Base-by-base conservation (phyloP, 148 eudicot species). In the Chenopodium album region DNA sequence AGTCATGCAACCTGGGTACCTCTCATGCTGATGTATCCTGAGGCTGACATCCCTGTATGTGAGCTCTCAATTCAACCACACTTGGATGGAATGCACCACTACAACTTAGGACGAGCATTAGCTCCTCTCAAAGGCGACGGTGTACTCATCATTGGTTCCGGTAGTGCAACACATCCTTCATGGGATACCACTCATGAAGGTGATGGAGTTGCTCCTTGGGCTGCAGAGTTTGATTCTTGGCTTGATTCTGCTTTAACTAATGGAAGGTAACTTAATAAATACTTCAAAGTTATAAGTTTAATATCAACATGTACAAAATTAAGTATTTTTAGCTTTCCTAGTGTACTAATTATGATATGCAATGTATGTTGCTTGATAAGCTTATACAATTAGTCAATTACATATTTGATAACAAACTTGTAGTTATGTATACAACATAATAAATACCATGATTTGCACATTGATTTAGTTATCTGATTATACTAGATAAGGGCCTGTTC, bases 1-100 rank as follows among this genome's bases (percentile, higher is more conserved):
- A 93, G 92, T 85, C 95, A 92, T 59, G 98, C 96, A 1, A 92
- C 96, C 13, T 92, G 98, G 96, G 92, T 94, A 9, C 96, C 96
- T 4, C 92, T 94, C 64, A 91, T 92, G 98, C 95, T 92, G 23
- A 92, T 92, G 95, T 93, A 90, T 75, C 98, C 98, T 4, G 94
- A 94, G 29, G 96, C 93, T 19, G 92, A 92, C 79, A 91, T 94
- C 75, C 96, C 98, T 0, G 94, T 94, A 29, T 94, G 98, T 79
- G 93, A 90, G 82, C 90, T 94, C 19, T 92, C 96, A 9, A 78
- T 94, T 77, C 98, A 92, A 76, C 60, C 88, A 3, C 31, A 86
- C n/a, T 73, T 59, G 79, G 92, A 91, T 85, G 95, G 86, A 20
- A 87, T 83, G 26, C 82, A 92, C 73, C 98, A 94, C 59, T 92